These are phyloP conservation scores for Capsicum baccatum DNA, from an alignment of 257 asterid species.

Conservation along the genomic window DNA sequence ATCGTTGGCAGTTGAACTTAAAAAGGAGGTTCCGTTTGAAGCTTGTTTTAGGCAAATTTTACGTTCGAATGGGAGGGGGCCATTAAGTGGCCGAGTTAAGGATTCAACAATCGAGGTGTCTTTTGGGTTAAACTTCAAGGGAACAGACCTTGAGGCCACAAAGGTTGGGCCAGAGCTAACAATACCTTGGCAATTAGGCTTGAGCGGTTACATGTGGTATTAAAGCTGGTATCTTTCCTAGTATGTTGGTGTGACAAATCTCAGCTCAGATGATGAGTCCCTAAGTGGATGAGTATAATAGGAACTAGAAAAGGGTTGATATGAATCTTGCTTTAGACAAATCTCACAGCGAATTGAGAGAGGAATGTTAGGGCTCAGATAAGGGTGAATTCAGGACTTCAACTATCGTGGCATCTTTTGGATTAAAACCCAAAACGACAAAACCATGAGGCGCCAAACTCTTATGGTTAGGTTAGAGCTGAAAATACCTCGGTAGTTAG, in stretches of 20 bases:
- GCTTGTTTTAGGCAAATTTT: neutral
- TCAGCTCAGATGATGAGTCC: neutral
- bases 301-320: neutral
- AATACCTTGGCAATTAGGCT: neutral
- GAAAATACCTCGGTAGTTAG: neutral
- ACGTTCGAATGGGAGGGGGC: neutral
- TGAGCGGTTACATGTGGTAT: neutral
- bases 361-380: neutral
- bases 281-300: neutral
- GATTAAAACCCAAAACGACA: neutral
- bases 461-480: neutral
- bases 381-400: neutral
- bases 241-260: neutral
- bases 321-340: neutral
- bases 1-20: neutral
- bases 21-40: neutral
- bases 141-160: neutral
- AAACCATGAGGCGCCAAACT: neutral
- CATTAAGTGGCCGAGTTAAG: neutral
- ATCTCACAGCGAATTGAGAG: neutral
- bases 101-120: neutral
- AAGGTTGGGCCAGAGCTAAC: neutral
- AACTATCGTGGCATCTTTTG: neutral
- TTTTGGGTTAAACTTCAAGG: neutral
- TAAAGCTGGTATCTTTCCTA: neutral